Evolutionary conservation across 2,329 filamentous ascomycete genomes (phyloP), one percentile per base, ranked within the genome.

Genomic region (Ambrosiella cleistominuta): DNA sequence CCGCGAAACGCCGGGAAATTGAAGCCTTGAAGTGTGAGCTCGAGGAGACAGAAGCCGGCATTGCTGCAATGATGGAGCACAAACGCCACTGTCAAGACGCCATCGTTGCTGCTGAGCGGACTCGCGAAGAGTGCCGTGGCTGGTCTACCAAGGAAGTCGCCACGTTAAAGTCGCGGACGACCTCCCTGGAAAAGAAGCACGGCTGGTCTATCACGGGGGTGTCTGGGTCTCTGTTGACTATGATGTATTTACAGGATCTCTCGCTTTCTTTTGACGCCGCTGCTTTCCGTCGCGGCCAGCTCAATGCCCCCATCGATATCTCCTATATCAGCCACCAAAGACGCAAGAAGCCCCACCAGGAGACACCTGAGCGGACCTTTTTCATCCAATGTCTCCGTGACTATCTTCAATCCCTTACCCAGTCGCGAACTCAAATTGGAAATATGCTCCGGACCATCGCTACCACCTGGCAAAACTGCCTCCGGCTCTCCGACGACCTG

Each of bases 41-140:
- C 8, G 73, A 81, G 56, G 80, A 83, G 50, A 86, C 86, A 39
- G 83, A 86, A 61, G 69, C 74, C 1, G 74, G 75, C 7, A 80
- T 91, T 15, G 77, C 81, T 60, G 73, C 78, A 1, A 74, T 76
- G 7, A 75, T 82, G 60, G 77, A 81, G 65, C 47, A 53, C 9
- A 95, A 91, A 67, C 70, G 81, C 57, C 77, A 82, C 64, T 88
- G 79, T 63, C 66, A 84, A 37, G 76, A 80, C 36, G 86, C 93
- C 53, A 96, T 95, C 60, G 78, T 81, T 60, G 83, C 88, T 65
- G 87, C 90, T 0, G 89, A 96, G 68, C 83, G 82, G 62, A 75
- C 94, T 35, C 80, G 86, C 62, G 89, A 96, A 67, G 86, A 95
- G 65, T 95, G 86, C 67, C 82, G 90, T 57, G 90, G 91, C 44